Evolutionary conservation across 129 eudicot genomes (phyloP).

Genomic region (Ambrosia trifida): DNA sequence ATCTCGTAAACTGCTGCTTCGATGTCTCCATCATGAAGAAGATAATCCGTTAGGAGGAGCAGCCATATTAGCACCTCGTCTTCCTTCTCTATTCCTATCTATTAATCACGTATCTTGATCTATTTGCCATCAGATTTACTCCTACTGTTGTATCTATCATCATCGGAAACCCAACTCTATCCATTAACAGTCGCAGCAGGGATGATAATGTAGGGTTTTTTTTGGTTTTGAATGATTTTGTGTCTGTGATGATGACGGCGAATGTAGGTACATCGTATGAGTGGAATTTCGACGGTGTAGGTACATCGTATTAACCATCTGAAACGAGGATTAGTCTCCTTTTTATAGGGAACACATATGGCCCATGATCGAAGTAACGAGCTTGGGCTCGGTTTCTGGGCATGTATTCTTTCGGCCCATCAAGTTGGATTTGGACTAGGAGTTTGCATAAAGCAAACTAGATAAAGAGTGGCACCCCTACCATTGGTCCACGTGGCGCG

Average conservation of each 20-base stretch:
- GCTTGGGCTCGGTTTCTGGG: too few species aligned
- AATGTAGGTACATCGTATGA: constrained; percentile 23
- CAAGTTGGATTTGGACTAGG: too few species aligned
- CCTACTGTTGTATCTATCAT: constrained; percentile 35
- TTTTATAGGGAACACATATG: too few species aligned
- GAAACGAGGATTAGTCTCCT: too few species aligned
- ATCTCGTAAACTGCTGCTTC: constrained; percentile 61
- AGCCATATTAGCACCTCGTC: constrained; percentile 56
- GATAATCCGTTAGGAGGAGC: constrained; percentile 54
- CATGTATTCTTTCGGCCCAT: too few species aligned
- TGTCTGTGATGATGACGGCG: constrained; percentile 33
- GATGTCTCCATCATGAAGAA: constrained; percentile 58
- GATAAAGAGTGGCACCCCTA: too few species aligned
- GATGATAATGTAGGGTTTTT: too few species aligned
- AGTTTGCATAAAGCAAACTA: too few species aligned
- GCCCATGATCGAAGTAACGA: too few species aligned
- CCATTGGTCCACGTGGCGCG: too few species aligned
- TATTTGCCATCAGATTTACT: constrained; percentile 25
- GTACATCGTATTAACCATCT: too few species aligned
- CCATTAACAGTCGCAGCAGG: background rate
- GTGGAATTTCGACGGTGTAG: constrained; percentile 20
- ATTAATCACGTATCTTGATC: constrained; percentile 34
- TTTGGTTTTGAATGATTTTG: constrained; percentile 27
- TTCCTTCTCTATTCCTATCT: constrained; percentile 80
- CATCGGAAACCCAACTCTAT: constrained; percentile 26